Conservation (phyloP, 2,329 filamentous ascomycete species). For the Colletotrichum orbiculare region DNA sequence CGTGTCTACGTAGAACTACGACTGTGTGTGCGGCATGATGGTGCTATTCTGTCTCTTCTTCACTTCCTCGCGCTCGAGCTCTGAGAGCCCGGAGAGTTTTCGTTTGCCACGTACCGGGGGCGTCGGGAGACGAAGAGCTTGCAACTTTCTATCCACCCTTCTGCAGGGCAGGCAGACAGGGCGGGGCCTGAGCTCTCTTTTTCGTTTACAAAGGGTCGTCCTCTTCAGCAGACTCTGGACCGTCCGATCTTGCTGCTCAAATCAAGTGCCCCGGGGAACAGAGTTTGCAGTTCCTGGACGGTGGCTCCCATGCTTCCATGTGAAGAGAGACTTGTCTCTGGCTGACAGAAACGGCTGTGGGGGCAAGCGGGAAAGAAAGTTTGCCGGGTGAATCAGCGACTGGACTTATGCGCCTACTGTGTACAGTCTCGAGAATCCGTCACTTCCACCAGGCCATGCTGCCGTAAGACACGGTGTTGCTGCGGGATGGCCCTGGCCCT, state of each 20-base stretch:
- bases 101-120: constrained; percentile 14
- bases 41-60: not conserved
- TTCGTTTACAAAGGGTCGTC: constrained; percentile 25
- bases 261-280: constrained; percentile 16
- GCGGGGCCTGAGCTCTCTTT: constrained; percentile 18
- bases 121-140: constrained; percentile 3
- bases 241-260: constrained; percentile 26
- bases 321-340: constrained; percentile 30
- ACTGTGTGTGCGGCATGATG: too few relatives aligned
- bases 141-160: not conserved
- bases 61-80: constrained; percentile 25
- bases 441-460: constrained; percentile 15
- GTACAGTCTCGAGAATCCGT: not conserved
- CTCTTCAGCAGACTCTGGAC: constrained; percentile 18
- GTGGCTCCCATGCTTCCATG: constrained; percentile 33
- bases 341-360: constrained; percentile 35
- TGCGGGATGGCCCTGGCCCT: constrained; percentile 7
- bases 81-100: constrained; percentile 2
- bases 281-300: constrained; percentile 32
- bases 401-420: constrained; percentile 27
- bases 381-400: constrained; percentile 34
- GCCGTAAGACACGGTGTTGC: not conserved
- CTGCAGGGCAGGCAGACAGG: too few relatives aligned
- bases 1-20: too few relatives aligned
- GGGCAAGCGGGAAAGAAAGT: constrained; percentile 25